Conservation (phyloP, 352 stramenopile species). For the Globisporangium emineosum region DNA sequence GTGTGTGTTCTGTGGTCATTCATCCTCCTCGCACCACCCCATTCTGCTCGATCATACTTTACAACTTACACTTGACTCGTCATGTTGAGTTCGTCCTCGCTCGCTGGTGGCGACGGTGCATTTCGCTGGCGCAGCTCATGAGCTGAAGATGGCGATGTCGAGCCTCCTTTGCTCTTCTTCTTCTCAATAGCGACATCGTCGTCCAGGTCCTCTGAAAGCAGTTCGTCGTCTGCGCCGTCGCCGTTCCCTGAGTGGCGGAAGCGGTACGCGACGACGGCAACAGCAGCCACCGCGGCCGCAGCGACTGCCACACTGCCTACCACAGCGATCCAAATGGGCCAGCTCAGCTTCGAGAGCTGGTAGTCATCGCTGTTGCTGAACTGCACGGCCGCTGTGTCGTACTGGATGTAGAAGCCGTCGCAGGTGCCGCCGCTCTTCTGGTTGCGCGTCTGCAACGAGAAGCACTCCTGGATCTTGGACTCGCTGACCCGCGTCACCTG, state of each 20-base stretch:
- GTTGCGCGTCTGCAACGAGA: constrained; percentile 72
- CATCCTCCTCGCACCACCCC: background rate
- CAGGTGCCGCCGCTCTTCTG: constrained; percentile 47
- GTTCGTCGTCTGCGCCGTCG: constrained; percentile 30
- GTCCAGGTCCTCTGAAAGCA: constrained; percentile 30
- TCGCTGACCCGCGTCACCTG: constrained; percentile 29
- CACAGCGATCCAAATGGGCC: constrained; percentile 47
- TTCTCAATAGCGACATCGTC: constrained; percentile 16
- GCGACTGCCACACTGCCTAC: constrained; percentile 59
- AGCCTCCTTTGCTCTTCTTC: constrained; percentile 2
- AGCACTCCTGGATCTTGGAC: constrained; percentile 49
- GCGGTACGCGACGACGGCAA: constrained; percentile 52
- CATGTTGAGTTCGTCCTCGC: constrained; percentile 11
- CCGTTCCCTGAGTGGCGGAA: constrained; percentile 28
- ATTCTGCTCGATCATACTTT: background rate
- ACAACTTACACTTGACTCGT: constrained; percentile 12
- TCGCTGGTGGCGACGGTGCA: constrained; percentile 18
- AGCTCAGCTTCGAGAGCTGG: constrained; percentile 51
- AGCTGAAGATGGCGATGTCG: background rate
- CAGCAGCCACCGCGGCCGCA: constrained; percentile 34
- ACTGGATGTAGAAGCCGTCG: constrained; percentile 66
- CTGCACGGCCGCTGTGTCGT: constrained; percentile 47
- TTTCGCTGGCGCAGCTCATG: constrained; percentile 21
- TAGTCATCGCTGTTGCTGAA: constrained; percentile 57
- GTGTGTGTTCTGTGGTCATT: background rate